These are phyloP conservation scores for Raphanus sativus DNA, from an alignment of 345 rosid species.

Conservation along the genomic window DNA sequence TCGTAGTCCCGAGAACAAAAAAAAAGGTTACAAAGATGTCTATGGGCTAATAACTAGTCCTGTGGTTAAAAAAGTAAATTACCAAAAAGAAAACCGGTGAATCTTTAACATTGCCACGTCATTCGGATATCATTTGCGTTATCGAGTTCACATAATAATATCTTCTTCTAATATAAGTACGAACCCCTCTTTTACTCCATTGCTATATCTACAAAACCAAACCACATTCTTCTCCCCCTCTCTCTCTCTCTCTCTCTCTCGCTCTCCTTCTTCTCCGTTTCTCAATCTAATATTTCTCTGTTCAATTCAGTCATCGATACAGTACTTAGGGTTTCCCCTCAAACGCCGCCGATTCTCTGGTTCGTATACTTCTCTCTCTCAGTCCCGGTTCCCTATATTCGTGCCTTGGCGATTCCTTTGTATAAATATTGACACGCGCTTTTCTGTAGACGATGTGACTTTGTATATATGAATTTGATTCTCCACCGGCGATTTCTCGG, in stretches of 20 bases:
- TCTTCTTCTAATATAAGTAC: not conserved
- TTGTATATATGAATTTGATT: not conserved
- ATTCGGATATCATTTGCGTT: constrained; percentile 17
- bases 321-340: not conserved
- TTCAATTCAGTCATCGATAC: constrained; percentile 8
- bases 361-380: constrained; percentile 9
- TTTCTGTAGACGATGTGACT: not conserved
- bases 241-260: no score
- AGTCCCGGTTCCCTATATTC: not conserved
- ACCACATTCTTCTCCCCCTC: constrained; percentile 6
- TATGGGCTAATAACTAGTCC: not conserved
- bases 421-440: not conserved
- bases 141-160: constrained; percentile 11
- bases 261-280: not conserved
- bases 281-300: not conserved
- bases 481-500: constrained; percentile 3
- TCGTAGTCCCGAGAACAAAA: not conserved
- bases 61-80: not conserved
- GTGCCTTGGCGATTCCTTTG: not conserved
- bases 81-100: not conserved
- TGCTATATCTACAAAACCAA: constrained; percentile 9
- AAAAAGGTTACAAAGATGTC: not conserved
- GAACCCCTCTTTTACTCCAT: not conserved
- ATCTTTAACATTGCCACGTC: constrained; percentile 35
- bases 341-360: constrained; percentile 21